Percentiles rank a stretch among this genome's conserved stretches.
phyloP scores from a whole-genome alignment of 2,329 filamentous ascomycete genomes.

The Amauroascus verrucosus region DNA sequence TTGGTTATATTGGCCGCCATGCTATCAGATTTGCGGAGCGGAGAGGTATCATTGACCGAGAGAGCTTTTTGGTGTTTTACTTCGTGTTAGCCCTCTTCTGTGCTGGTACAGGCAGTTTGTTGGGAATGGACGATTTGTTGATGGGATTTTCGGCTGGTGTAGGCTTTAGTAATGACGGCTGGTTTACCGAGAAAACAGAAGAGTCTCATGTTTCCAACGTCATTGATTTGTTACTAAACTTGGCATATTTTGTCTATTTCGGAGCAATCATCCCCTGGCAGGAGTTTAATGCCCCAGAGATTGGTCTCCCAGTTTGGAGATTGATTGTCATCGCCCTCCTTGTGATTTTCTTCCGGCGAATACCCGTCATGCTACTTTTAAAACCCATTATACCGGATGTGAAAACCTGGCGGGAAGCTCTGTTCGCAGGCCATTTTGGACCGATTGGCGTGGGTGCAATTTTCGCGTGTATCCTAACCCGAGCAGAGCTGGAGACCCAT shows the following conservation, averaged over 20 bases:
- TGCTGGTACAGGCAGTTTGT: constrained; percentile 79
- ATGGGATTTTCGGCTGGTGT: constrained; percentile 93
- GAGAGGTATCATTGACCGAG: constrained; percentile 77
- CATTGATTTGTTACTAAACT: constrained; percentile 90
- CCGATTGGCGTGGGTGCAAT: constrained; percentile 96
- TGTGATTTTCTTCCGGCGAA: constrained; percentile 89
- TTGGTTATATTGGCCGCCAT: constrained; percentile 85
- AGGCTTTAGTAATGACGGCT: constrained; percentile 98
- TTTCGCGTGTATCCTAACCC: constrained; percentile 83
- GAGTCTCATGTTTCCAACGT: constrained; percentile 99
- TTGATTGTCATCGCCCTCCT: constrained; percentile 88
- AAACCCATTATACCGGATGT: constrained; percentile 94
- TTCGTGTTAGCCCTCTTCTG: constrained; percentile 94
- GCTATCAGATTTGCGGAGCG: constrained; percentile 81
- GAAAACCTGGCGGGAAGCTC: constrained; percentile 93
- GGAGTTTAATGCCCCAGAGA: constrained; percentile 64
- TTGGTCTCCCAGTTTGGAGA: constrained; percentile 77
- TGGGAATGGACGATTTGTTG: constrained; percentile 86
- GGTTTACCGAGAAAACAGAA: constrained; percentile 97
- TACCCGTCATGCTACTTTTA: constrained; percentile 82
- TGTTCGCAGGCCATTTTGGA: constrained; percentile 95
- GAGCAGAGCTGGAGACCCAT: constrained; percentile 76
- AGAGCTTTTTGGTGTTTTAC: constrained; percentile 97
- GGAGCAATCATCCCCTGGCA: constrained; percentile 96
- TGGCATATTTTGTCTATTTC: constrained; percentile 96